phyloP scores from a whole-genome alignment of 208 protist species.

The Leishmania turanica region DNA sequence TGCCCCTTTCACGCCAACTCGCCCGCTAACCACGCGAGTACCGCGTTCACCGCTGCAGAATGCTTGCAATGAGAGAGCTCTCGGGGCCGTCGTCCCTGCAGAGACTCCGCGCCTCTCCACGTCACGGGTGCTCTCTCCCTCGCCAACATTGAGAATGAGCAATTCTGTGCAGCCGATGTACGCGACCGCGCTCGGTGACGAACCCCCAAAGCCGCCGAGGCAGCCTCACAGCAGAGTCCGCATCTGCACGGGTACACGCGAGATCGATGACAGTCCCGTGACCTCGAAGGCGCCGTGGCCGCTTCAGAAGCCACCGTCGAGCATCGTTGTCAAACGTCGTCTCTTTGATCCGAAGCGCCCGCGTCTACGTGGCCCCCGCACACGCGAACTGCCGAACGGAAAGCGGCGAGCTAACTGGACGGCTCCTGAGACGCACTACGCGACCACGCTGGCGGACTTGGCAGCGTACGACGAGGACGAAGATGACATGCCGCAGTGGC shows the following conservation, averaged over 20 bases:
- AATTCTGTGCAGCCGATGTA: background rate
- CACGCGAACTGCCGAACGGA: conserved; percentile 23
- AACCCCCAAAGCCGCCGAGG: background rate
- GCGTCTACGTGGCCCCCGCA: background rate
- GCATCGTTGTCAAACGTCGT: conserved; percentile 8
- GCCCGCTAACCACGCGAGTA: background rate
- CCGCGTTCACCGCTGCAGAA: conserved; percentile 3
- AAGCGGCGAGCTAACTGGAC: conserved; percentile 33
- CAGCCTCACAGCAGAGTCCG: conserved; percentile 4
- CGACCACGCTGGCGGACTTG: conserved; percentile 24
- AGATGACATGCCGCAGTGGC: background rate
- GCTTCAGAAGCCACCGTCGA: background rate
- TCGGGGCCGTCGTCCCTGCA: conserved; percentile 1
- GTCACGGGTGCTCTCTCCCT: background rate
- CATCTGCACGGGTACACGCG: background rate
- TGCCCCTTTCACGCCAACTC: background rate
- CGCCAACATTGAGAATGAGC: conserved; percentile 7
- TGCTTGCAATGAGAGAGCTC: background rate
- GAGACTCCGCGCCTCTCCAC: background rate
- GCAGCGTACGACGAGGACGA: conserved; percentile 23
- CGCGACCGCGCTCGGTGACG: background rate
- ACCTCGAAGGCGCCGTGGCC: conserved; percentile 5
- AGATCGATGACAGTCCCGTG: background rate
- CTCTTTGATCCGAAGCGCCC: conserved; percentile 18
- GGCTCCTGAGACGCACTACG: conserved; percentile 35